These are phyloP conservation scores for Wallacemonas sp. DNA, from an alignment of 208 protist species.

Conservation along the genomic window DNA sequence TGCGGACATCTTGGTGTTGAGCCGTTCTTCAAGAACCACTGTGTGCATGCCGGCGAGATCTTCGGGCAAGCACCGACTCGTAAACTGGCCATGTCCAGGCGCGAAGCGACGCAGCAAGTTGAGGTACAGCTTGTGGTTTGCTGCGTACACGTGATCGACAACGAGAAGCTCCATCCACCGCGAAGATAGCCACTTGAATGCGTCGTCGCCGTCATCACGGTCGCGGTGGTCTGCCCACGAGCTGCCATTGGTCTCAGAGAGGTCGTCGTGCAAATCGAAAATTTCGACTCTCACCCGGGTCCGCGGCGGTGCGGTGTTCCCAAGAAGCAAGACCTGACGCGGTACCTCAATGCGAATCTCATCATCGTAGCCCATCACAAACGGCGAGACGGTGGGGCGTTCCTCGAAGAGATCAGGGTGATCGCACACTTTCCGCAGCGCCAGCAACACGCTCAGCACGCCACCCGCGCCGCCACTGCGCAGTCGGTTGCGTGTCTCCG, in stretches of 20 bases:
- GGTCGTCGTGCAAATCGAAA: constrained; percentile 27
- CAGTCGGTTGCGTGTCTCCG: constrained; percentile 70
- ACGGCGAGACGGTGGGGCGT: constrained; percentile 67
- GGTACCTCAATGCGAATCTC: constrained; percentile 41
- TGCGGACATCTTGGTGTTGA: too few relatives aligned
- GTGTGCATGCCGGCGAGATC: background rate
- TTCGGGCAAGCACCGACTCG: background rate
- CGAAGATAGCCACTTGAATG: constrained; percentile 12
- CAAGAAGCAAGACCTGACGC: constrained; percentile 51
- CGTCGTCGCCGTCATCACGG: background rate
- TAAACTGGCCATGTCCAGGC: background rate
- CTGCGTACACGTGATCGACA: constrained; percentile 9
- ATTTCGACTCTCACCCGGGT: constrained; percentile 1
- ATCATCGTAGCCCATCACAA: constrained; percentile 51
- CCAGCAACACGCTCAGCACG: constrained; percentile 95
- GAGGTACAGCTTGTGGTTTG: background rate
- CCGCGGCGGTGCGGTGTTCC: constrained; percentile 34
- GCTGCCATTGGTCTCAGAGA: background rate
- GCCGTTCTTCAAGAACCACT: too few relatives aligned
- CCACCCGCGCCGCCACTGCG: constrained; percentile 64
- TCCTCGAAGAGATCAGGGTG: constrained; percentile 97
- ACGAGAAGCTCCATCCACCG: constrained; percentile 3
- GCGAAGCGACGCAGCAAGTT: constrained; percentile 4
- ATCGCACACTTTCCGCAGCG: constrained; percentile 98
- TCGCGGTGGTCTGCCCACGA: background rate